Base-by-base conservation (phyloP, 2,329 filamentous ascomycete genomes). In the Phaeosphaeria sp. region DNA sequence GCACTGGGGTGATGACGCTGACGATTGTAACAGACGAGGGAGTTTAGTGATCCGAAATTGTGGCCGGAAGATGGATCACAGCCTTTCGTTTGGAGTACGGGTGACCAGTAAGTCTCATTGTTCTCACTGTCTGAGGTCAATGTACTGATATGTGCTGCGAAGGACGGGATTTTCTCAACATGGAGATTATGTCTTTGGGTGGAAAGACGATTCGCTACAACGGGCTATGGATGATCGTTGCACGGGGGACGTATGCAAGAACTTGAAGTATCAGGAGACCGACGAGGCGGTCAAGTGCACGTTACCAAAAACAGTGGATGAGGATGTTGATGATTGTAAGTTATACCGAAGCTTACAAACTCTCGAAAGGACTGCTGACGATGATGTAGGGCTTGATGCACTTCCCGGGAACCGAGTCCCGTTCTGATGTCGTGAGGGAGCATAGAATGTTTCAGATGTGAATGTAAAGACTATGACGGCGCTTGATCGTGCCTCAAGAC, bases 181-280 rank as follows among this genome's bases (percentile, higher is more conserved):
- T 48, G 69, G 69, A 18, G 71, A 74, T 47, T 72, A 74, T 44
- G 66, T 74, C 24, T 74, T 72, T 49, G 69, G 69, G 7, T 72
- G 71, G 69, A 66, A 74, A 61, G 68, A 64, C 17, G 68, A 74
- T 54, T 60, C 69, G 43, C 65, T 74, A 3, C 71, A 74, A 56
- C 57, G 68, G 13, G 68, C 68, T 5, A 67, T 72, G 67, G 45
- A 74, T 50, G 59, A 63, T 2, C 65, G 65, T 25, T 74, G 71
- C 55, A 60, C 51, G 21, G 66, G 65, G 18, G 66, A 71, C 49
- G 42, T 45, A 30, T 74, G 71, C 53, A 49, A 51, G 6, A 63
- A 59, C 22, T 27, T 73, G 30, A 64, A 71, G 40, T 51, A 33
- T 1, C 71, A 74, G 55, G 63, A 54, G 4, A 39, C 63, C 0